These are phyloP conservation scores for Diplodia intermedia DNA, from an alignment of 2,329 filamentous ascomycete genomes.

Conservation along the genomic window DNA sequence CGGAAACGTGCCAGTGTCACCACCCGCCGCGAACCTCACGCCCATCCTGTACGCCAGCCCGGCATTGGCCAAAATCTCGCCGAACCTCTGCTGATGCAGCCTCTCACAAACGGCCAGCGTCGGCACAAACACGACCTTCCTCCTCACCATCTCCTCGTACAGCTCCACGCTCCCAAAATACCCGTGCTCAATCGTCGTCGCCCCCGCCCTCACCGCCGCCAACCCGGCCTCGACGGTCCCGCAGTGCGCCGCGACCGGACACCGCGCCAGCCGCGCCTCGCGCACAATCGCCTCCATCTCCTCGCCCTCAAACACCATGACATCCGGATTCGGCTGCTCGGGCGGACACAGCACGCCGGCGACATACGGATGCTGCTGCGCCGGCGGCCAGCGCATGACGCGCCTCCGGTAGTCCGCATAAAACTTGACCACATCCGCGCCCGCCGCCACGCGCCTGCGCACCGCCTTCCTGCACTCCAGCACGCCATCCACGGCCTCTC, in stretches of 20 bases:
- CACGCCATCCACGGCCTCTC: constrained; percentile 58
- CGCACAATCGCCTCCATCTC: constrained; percentile 42
- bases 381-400: constrained; percentile 39
- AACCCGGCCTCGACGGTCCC: constrained; percentile 40
- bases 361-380: constrained; percentile 39
- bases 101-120: constrained; percentile 58
- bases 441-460: constrained; percentile 41
- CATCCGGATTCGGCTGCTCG: constrained; percentile 30
- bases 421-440: constrained; percentile 46
- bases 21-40: constrained; percentile 33
- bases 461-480: constrained; percentile 50
- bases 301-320: constrained; percentile 33
- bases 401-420: constrained; percentile 45
- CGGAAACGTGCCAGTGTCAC: constrained; percentile 49
- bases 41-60: constrained; percentile 46
- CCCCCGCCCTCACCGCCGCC: constrained; percentile 43
- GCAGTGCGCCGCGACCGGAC: constrained; percentile 43
- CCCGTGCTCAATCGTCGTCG: constrained; percentile 45
- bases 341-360: constrained; percentile 20
- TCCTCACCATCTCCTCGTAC: constrained; percentile 54
- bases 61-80: constrained; percentile 43
- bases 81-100: constrained; percentile 29
- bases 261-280: constrained; percentile 39
- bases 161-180: constrained; percentile 44
- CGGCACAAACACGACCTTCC: constrained; percentile 60